A percentile compares a stretch with the other conserved stretches of the same genome.
Evolutionary conservation across 2,329 filamentous ascomycete genomes (phyloP).

Genomic region (Aureobasidium sp.): DNA sequence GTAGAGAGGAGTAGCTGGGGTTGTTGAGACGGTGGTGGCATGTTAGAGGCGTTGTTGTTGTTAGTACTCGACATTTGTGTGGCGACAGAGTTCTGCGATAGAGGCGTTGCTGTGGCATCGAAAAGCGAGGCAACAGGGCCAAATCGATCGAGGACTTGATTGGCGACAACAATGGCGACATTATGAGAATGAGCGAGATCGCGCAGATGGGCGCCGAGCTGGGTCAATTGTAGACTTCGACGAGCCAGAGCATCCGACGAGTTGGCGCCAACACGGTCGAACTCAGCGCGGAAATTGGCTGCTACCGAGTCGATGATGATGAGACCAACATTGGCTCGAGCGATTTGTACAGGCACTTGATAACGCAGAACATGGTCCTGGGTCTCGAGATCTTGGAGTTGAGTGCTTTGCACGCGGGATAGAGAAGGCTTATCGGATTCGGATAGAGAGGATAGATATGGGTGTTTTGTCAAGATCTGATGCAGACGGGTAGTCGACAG

Average conservation of each 20-base stretch:
- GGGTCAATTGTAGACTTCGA: constrained; percentile 68
- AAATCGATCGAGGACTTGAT: constrained; percentile 92
- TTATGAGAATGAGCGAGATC: constrained; percentile 66
- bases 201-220: constrained; percentile 67
- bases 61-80: neutral
- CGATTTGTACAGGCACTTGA: constrained; percentile 80
- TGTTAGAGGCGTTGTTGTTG: neutral
- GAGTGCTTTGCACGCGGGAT: constrained; percentile 69
- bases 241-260: constrained; percentile 52
- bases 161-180: constrained; percentile 83
- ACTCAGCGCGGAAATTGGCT: constrained; percentile 91
- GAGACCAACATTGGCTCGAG: constrained; percentile 69
- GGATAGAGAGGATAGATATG: constrained; percentile 46
- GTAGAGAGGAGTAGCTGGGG: constrained; percentile 28
- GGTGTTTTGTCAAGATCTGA: constrained; percentile 67
- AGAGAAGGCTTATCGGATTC: constrained; percentile 53
- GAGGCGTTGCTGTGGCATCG: neutral
- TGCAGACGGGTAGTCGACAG: constrained; percentile 74
- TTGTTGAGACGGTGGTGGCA: constrained; percentile 8
- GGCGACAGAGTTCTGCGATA: constrained; percentile 2
- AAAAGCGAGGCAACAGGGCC: constrained; percentile 23
- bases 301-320: constrained; percentile 87
- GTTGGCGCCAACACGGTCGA: constrained; percentile 47
- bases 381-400: constrained; percentile 81
- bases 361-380: constrained; percentile 93